Evolutionary conservation across 192 early-diverging fungal genomes (phyloP).

Genomic region (Rhizophagus sp.): DNA sequence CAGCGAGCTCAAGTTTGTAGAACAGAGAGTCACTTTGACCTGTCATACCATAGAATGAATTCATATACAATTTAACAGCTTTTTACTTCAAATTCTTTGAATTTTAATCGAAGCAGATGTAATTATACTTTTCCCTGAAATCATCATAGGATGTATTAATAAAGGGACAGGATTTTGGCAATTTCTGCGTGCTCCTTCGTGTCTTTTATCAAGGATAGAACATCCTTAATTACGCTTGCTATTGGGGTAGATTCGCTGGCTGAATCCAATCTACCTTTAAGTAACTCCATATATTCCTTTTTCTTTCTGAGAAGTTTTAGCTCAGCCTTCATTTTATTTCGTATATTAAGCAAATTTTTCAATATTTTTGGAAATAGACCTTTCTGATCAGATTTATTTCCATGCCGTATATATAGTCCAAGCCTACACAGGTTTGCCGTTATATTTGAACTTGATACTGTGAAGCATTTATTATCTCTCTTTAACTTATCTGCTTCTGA

Average conservation of each 20-base stretch:
- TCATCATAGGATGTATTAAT: not conserved
- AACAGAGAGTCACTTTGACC: not conserved
- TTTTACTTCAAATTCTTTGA: not conserved
- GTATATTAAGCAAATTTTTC: slow-evolving; percentile 4
- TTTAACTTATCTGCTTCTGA: not conserved
- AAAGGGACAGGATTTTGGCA: not conserved
- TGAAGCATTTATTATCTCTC: slow-evolving; percentile 12
- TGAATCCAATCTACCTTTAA: not conserved
- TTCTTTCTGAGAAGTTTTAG: slow-evolving; percentile 1
- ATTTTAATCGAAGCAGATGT: not conserved
- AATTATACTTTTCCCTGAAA: slow-evolving; percentile 5
- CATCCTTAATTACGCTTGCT: not conserved
- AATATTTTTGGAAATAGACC: slow-evolving; percentile 21
- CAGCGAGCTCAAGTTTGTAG: not conserved
- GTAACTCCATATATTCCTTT: slow-evolving; percentile 21
- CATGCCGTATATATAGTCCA: slow-evolving; percentile 9
- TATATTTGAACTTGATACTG: slow-evolving; percentile 8
- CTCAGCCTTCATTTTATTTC: not conserved
- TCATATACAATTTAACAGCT: slow-evolving; percentile 17
- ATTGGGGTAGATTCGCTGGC: not conserved
- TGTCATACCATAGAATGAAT: slow-evolving; percentile 3
- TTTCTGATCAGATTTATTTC: slow-evolving; percentile 2
- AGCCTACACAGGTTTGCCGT: not conserved
- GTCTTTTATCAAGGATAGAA: not conserved
- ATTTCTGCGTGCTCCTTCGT: not conserved